Evolutionary conservation across 1,139 yeast genomes (phyloP), one percentile per base, ranked within the genome.

Genomic region (Yamadazyma siamensis): DNA sequence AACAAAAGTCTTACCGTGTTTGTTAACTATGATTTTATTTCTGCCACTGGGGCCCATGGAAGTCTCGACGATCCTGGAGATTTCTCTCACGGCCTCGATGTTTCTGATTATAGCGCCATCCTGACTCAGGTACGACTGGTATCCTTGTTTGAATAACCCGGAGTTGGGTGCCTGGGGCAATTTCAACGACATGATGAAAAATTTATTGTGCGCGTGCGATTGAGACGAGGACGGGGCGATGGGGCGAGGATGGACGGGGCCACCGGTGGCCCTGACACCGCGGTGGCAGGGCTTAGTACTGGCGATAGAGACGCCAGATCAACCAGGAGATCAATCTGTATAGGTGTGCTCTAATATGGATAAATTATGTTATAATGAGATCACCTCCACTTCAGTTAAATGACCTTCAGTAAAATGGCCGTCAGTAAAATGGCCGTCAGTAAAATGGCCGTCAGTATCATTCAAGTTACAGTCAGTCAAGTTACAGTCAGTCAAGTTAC

Each of bases 11-110:
- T 81, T 88, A 36, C 89, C 89, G 45, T 85, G 54, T 38, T 63
- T 59, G 62, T 91, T 91, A 35, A 89, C 96, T 50, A 91, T 82
- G 56, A 94, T 88, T 72, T 91, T 91, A 61, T 89, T 91, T 51
- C 96, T 76, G 31, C 98, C 98, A 60, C 94, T 85, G 38, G 98
- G 98, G 5, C 98, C 98, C 71, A 91, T 85, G 7, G 96, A 87
- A 4, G 97, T 88, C 40, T 89, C 74, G 42, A 94, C 85, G 77
- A 91, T 88, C 33, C 81, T 77, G 37, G 95, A 78, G 58, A 94
- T 85, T 58, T 91, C 97, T 50, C 95, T 77, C 33, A 94, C 91
- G 2, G 98, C 98, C 48, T 84, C 86, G 46, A 91, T 87, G 54
- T 94, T 91, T 53, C 96, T 77, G 47, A 77, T 75, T 36, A 91